Evolutionary conservation across 2,329 filamentous ascomycete species (phyloP), one percentile per base, ranked within the genome.

Genomic region (Curvularia sp.): DNA sequence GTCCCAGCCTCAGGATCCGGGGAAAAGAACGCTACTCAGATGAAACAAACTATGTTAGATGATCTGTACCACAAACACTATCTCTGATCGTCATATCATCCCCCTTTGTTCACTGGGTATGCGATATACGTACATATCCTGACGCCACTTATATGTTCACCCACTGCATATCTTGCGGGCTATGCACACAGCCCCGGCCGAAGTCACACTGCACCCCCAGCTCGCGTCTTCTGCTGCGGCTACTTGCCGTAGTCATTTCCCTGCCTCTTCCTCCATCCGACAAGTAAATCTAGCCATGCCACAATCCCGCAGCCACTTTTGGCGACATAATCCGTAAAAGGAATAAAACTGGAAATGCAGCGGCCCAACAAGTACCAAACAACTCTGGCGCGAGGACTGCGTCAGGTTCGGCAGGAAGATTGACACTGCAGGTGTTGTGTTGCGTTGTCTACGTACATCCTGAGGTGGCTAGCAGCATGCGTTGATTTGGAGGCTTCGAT

Each of bases 291-390:
- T 49, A 75, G 53, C 70, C 73, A 75, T 5, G 72, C 71, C 6
- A 71, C 73, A 10, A 76, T 53, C 38, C 72, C 60, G 56, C 63
- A 69, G 8, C 72, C 71, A 18, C 72, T 79, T 68, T 79, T 81
- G 1, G 80, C 79, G 50, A 82, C 77, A 70, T 81, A 78, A 59
- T 77, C 55, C 61, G 78, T 71, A 23, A 25, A 9, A n/a, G 3
- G 15, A 27, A 43, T 3, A 81, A 70, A 1, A 78, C 77, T 3
- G 76, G 72, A 19, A 79, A 73, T 1, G 73, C 76, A 23, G 59
- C 65, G 23, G 78, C 65, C 48, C 75, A 76, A 58, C 78, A 78
- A 0, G 49, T 66, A 2, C 74, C 76, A 34, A 65, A 74, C 27
- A 81, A 61, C 47, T 82, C 79, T 45, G 73, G 67, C 7, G 65